Conservation (phyloP, 306 rosid genomes). For the Prinsepia uniflora region DNA sequence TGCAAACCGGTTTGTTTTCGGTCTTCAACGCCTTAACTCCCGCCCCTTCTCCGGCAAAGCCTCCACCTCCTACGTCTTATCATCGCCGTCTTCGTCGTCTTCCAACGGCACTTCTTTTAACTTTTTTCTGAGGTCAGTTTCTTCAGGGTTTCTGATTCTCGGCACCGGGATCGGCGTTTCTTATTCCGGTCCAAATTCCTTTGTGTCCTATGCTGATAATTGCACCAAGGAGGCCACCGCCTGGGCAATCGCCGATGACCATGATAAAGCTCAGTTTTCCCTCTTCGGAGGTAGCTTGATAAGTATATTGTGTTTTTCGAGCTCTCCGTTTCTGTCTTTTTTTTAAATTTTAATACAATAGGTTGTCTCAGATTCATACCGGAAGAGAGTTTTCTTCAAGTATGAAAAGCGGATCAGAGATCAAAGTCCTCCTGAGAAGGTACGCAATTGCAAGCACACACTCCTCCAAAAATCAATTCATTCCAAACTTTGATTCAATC, state of each 20-base stretch:
- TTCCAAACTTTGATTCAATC: background rate
- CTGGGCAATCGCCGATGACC: constrained; percentile 5
- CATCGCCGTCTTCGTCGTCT: constrained; percentile 10
- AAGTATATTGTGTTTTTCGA: background rate
- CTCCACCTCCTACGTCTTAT: constrained; percentile 22
- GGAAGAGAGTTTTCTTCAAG: constrained; percentile 66
- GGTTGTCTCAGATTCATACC: constrained; percentile 39
- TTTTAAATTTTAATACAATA: background rate
- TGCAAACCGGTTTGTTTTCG: background rate
- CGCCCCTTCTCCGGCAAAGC: constrained; percentile 34
- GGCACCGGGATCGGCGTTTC: constrained; percentile 47
- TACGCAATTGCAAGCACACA: constrained; percentile 1
- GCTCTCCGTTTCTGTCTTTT: background rate
- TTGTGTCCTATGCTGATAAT: constrained; percentile 38
- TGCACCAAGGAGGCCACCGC: constrained; percentile 20
- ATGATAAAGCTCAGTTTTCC: constrained; percentile 25
- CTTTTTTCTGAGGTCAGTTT: constrained; percentile 30
- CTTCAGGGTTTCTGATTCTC: constrained; percentile 42
- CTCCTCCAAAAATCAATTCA: background rate
- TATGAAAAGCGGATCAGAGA: constrained; percentile 65
- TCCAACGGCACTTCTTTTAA: constrained; percentile 9
- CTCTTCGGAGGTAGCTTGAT: constrained; percentile 48
- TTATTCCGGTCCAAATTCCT: constrained; percentile 28
- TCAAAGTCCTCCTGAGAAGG: constrained; percentile 74
- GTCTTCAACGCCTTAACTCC: constrained; percentile 21